These are phyloP conservation scores for Rosa rugosa DNA, from an alignment of 306 rosid species.

Conservation along the genomic window DNA sequence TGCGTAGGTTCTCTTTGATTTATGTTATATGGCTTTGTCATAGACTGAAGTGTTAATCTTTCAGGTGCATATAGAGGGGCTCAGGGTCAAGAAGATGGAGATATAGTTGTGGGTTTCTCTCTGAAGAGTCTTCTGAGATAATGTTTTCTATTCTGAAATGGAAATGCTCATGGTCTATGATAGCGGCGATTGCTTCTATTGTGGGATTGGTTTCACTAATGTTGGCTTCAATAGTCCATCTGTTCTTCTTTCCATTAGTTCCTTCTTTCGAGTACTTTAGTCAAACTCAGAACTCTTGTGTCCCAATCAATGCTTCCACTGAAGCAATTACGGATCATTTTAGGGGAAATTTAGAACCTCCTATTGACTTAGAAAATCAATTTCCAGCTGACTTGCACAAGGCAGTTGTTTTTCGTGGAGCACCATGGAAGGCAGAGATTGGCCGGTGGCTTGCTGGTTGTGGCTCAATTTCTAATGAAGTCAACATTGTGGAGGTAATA, in stretches of 20 bases:
- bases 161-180: constrained; percentile 73
- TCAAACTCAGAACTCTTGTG: constrained; percentile 52
- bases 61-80: constrained; percentile 40
- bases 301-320: constrained; percentile 40
- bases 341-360: constrained; percentile 31
- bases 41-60: constrained; percentile 17
- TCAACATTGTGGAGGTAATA: constrained; percentile 76
- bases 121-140: constrained; percentile 42
- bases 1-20: background rate
- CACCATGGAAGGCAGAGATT: constrained; percentile 89
- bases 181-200: constrained; percentile 59
- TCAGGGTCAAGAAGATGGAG: constrained; percentile 33
- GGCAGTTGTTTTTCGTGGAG: constrained; percentile 68
- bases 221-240: constrained; percentile 65
- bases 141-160: constrained; percentile 58
- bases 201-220: constrained; percentile 60
- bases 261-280: constrained; percentile 68
- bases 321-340: constrained; percentile 28
- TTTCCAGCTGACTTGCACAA: constrained; percentile 65
- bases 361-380: constrained; percentile 42
- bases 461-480: constrained; percentile 50
- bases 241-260: constrained; percentile 76
- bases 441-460: constrained; percentile 95
- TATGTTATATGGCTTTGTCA: constrained; percentile 4
- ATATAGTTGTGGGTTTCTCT: constrained; percentile 8